Evolutionary conservation across 176 grass and related monocot species (phyloP), one percentile per base, ranked within the genome.

Genomic region (Ensete ventricosum): DNA sequence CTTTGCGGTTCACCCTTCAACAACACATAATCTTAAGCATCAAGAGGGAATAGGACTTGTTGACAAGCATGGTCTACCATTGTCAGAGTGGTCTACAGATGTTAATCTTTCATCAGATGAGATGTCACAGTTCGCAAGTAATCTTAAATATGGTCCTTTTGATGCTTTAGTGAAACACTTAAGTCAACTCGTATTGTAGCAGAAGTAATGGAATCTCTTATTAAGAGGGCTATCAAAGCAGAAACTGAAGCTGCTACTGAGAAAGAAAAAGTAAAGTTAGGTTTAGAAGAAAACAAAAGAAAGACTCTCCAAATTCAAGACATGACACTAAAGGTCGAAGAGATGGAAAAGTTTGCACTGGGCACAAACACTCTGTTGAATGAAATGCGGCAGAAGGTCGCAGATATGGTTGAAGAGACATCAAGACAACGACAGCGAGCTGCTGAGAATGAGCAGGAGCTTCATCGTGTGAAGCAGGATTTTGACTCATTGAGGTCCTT

Each of bases 371-470:
- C 77, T 20, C 74, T 93, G 77, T 87, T 97, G 72, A 93, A 86
- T 71, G 94, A 97, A n/a, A 97, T 97, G 90, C 81, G 84, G 77
- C 85, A 92, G 49, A 80, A 84, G 84, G 90, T 97, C 24, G 88
- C 93, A 53, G 90, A 93, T 73, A 97, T 97, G 94, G 90, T 93
- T 11, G 78, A 88, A 67, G 90, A 97, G 76, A 85, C 94, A 71
- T 84, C 90, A 1, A 78, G 82, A 2, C 94, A 93, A 80, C 86
- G 88, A 73, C 85, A 93, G 63, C 85, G 84, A 0, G 94, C 94
- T n/a, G 80, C 88, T 17, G 94, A 97, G 54, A 97, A 93, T 50
- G 94, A 97, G 55, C 84, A 73, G 55, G 94, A 97, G 86, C 90
- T 97, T 48, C 84, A 78, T 68, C 85, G 88, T 14, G 90, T 97